Conservation (phyloP, 1,284 basidiomycete species). For the Rhodotorula sp. region DNA sequence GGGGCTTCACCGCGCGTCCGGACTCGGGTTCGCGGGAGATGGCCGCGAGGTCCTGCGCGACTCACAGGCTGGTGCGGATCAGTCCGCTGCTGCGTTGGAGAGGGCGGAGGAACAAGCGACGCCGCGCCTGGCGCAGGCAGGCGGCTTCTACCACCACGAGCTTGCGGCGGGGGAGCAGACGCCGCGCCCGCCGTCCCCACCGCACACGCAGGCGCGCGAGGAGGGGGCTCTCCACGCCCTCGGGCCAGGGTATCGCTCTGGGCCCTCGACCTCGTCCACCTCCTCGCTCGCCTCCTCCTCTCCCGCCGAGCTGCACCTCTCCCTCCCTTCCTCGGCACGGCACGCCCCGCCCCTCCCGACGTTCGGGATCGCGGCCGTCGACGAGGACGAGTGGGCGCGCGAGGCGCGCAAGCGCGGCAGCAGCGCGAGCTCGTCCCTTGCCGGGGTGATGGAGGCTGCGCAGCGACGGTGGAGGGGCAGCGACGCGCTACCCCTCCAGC, state of each 20-base stretch:
- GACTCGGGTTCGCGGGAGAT: neutral
- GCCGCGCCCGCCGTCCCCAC: neutral
- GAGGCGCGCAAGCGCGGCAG: constrained; percentile 21
- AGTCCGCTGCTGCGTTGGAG: neutral
- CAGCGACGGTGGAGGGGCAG: constrained; percentile 1
- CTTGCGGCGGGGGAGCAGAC: neutral
- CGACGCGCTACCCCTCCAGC: neutral
- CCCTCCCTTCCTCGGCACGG: neutral
- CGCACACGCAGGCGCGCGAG: neutral
- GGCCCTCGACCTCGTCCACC: neutral
- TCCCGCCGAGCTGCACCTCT: neutral
- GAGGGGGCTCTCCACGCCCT: neutral
- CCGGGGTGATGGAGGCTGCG: neutral
- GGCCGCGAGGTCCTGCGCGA: constrained; percentile 6
- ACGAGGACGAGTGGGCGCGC: neutral
- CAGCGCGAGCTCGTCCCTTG: constrained; percentile 29
- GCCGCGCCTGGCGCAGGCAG: neutral
- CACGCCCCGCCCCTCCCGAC: constrained; percentile 10
- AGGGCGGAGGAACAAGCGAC: neutral
- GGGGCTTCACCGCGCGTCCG: neutral
- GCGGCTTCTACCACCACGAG: too few species aligned
- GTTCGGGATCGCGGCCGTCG: constrained; percentile 34
- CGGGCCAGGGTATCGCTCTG: neutral
- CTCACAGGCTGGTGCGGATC: neutral
- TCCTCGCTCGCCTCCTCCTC: neutral